Conservation (phyloP, 441 rosid species). For the Eruca vesicaria region DNA sequence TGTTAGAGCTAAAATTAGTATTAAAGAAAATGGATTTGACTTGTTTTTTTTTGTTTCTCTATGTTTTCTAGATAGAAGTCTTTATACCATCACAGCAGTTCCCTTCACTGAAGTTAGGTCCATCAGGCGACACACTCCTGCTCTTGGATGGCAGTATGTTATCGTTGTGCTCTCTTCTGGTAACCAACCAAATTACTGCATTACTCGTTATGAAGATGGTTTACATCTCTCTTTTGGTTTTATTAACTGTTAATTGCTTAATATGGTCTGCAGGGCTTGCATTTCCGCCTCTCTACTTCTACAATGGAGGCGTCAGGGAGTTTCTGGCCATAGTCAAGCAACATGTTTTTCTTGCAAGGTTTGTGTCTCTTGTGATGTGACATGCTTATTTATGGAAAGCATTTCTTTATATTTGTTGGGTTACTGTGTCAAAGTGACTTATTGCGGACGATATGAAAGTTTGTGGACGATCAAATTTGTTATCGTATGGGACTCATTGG, state of each 20-base stretch:
- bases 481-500: conserved; percentile 14
- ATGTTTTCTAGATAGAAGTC: conserved; percentile 65
- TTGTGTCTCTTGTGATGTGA: conserved; percentile 4
- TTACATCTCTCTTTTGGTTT: background rate
- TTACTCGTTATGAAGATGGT: background rate
- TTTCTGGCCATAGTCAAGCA: conserved; percentile 88
- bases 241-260: conserved; percentile 7
- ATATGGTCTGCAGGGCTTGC: conserved; percentile 73
- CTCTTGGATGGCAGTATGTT: conserved; percentile 95
- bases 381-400: conserved; percentile 9
- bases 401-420: background rate
- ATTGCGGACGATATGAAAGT: background rate
- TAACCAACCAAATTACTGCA: conserved; percentile 32
- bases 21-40: conserved; percentile 1
- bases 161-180: conserved; percentile 93
- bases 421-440: background rate
- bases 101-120: conserved; percentile 82
- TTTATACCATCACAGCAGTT: conserved; percentile 82
- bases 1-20: background rate
- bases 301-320: conserved; percentile 93
- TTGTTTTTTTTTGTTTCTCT: conserved; percentile 20
- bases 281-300: conserved; percentile 90
- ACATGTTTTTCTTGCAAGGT: conserved; percentile 89
- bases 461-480: background rate
- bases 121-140: conserved; percentile 82